Evolutionary conservation across 1,139 yeast genomes (phyloP).

Genomic region (Yamadazyma sp.): DNA sequence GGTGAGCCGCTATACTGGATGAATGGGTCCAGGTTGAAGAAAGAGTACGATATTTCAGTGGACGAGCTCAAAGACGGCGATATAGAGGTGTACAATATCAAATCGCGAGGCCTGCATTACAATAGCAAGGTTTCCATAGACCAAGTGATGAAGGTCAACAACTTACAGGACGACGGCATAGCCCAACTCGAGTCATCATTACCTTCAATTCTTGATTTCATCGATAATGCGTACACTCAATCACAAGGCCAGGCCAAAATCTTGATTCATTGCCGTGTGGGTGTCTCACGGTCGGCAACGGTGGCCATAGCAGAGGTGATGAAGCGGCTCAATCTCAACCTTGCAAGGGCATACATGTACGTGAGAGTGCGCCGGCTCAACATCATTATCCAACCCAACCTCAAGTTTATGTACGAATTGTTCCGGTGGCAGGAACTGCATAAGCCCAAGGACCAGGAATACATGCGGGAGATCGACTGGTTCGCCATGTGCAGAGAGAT

Average conservation of each 20-base stretch:
- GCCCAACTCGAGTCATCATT: slow-evolving; percentile 39
- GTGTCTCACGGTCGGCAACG: slow-evolving; percentile 50
- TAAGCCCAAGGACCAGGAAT: slow-evolving; percentile 18
- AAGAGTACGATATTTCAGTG: slow-evolving; percentile 23
- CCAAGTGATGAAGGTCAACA: slow-evolving; percentile 45
- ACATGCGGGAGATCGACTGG: slow-evolving; percentile 81
- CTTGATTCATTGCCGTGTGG: slow-evolving; percentile 51
- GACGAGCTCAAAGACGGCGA: slow-evolving; percentile 30
- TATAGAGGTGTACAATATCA: slow-evolving; percentile 32
- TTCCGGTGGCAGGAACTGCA: slow-evolving; percentile 49
- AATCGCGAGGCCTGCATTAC: slow-evolving; percentile 15
- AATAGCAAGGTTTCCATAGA: slow-evolving; percentile 17
- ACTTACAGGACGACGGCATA: slow-evolving; percentile 50
- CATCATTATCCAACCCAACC: slow-evolving; percentile 50
- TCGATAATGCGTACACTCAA: slow-evolving; percentile 30
- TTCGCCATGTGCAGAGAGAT: slow-evolving; percentile 85
- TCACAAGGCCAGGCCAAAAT: slow-evolving; percentile 35
- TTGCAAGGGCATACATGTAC: slow-evolving; percentile 45
- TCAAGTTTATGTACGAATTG: slow-evolving; percentile 49
- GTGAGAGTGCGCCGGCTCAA: slow-evolving; percentile 48
- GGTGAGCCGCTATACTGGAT: slow-evolving; percentile 81
- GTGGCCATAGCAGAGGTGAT: slow-evolving; percentile 52
- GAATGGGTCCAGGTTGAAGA: slow-evolving; percentile 29
- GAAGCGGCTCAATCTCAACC: slow-evolving; percentile 35
- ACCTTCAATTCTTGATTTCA: slow-evolving; percentile 36